phyloP scores from a whole-genome alignment of 768 basidiomycete species.

The Pisolithus orientalis region DNA sequence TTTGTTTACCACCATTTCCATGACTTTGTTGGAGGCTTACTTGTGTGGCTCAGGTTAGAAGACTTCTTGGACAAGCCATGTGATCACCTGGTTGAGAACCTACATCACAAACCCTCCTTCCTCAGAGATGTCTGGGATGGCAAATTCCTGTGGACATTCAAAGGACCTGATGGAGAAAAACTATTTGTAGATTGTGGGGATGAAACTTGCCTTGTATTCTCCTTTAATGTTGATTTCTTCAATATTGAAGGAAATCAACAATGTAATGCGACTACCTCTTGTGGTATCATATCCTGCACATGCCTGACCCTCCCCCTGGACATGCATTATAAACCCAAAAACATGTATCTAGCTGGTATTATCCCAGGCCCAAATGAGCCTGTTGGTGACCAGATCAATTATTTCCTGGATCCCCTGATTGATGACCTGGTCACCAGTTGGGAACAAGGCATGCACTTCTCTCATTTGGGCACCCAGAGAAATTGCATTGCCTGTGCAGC shows the following conservation, averaged over 20 bases:
- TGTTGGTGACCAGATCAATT: conserved; percentile 22
- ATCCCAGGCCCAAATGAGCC: conserved; percentile 28
- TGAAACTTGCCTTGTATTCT: conserved; percentile 16
- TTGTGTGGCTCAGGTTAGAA: conserved; percentile 3
- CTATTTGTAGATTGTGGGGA: conserved; percentile 14
- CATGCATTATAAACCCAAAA: conserved; percentile 27
- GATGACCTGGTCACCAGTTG: conserved; percentile 14
- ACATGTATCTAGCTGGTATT: conserved; percentile 26
- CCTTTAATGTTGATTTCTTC: conserved; percentile 30
- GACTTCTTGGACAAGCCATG: conserved; percentile 6
- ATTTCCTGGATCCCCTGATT: conserved; percentile 25
- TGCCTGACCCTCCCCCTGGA: conserved; percentile 29
- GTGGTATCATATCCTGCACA: conserved; percentile 27
- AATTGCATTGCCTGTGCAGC: conserved; percentile 5
- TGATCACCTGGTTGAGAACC: neutral
- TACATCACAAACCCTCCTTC: no score
- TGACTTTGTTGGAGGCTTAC: neutral
- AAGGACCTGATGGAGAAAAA: conserved; percentile 6
- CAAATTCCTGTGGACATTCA: neutral
- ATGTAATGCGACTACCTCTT: conserved; percentile 21
- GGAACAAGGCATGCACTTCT: neutral
- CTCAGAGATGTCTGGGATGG: no score
- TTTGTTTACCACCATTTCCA: neutral
- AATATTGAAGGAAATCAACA: conserved; percentile 23
- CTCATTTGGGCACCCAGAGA: conserved; percentile 9